phyloP scores from a whole-genome alignment of 495 filamentous ascomycete genomes.

The Neurospora sp. region DNA sequence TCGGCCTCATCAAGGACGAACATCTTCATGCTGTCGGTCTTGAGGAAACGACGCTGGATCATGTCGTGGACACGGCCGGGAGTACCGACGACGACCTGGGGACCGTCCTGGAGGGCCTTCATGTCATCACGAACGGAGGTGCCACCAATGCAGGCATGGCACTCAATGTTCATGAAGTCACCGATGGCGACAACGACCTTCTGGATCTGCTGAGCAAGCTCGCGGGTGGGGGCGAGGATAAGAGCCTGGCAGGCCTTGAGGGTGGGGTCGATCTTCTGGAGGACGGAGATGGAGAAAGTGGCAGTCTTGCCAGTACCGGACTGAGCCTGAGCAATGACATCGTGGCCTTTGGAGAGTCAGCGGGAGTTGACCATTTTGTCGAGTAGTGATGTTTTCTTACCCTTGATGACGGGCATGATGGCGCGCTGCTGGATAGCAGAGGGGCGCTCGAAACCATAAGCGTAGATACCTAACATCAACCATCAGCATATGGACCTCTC shows the following conservation, averaged over 20 bases:
- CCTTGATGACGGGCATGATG: constrained; percentile 99
- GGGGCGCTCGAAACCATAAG: constrained; percentile 98
- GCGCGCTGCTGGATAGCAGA: constrained; percentile 99
- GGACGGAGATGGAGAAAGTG: constrained; percentile 94
- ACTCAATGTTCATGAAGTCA: constrained; percentile 99
- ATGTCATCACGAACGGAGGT: constrained; percentile 98
- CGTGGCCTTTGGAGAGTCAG: constrained; percentile 57
- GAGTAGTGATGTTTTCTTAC: constrained; percentile 43
- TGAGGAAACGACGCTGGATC: constrained; percentile 92
- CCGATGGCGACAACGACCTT: constrained; percentile 94
- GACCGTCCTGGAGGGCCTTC: constrained; percentile 89
- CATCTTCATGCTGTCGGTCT: constrained; percentile 97
- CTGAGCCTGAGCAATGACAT: constrained; percentile 98
- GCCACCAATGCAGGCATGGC: constrained; percentile 96
- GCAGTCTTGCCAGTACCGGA: constrained; percentile 98
- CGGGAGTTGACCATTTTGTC: constrained; percentile 7
- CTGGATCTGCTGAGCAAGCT: constrained; percentile 97
- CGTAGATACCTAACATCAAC: constrained; percentile 70
- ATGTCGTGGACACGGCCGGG: constrained; percentile 96
- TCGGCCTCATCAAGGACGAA: constrained; percentile 94
- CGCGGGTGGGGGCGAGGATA: constrained; percentile 93
- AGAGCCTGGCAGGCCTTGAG: constrained; percentile 87
- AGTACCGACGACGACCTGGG: constrained; percentile 93
- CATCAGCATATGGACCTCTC: constrained; percentile 10
- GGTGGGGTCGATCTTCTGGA: constrained; percentile 82